Evolutionary conservation across 805 yeast genomes (phyloP), one percentile per base, ranked within the genome.

Genomic region (Myxozyma vanderwaltii): DNA sequence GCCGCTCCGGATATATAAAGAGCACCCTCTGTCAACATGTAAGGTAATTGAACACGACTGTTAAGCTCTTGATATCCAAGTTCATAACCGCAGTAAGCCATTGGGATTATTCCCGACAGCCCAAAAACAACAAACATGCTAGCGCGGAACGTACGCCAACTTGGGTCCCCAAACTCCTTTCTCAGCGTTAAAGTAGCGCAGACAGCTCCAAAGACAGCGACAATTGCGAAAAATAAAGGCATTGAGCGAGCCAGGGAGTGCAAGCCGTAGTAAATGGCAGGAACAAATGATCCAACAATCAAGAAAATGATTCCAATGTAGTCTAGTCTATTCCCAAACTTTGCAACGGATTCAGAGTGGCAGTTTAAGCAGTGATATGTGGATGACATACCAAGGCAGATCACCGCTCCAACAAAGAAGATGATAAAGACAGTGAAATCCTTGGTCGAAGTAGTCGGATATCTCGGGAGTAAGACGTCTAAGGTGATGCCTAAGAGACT

Each of bases 61-160:
- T 33, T 23, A 7, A 65, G 57, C 36, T 67, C 67, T 13, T 17
- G 31, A 35, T 45, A 75, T 71, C 4, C 86, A 80, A 50, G 77
- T 82, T 1, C 69, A 68, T 19, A 56, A 2, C 79, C 61, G 0
- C 91, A 91, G 12, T 76, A 76, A 0, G 82, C 53, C 0, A 91
- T 79, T 0, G 97, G 97, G 3, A 89, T 72, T 0, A 82, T 77
- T 0, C 94, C 92, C 0, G 90, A 83, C 21, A 89, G 76, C 0
- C 97, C 97, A 74, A 91, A 91, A 1, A 80, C 67, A 7, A 91
- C 85, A 73, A 91, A 91, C 82, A 91, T 82, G 0, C 79, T 63
- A 0, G 97, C 92, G 54, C 97, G 76, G 57, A 82, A 81, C 1
- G 91, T 84, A 38, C 96, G 80, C 85, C 89, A 90, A 31, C 76